phyloP scores from a whole-genome alignment of 2,329 filamentous ascomycete genomes.

The Xylariaceae sp. region DNA sequence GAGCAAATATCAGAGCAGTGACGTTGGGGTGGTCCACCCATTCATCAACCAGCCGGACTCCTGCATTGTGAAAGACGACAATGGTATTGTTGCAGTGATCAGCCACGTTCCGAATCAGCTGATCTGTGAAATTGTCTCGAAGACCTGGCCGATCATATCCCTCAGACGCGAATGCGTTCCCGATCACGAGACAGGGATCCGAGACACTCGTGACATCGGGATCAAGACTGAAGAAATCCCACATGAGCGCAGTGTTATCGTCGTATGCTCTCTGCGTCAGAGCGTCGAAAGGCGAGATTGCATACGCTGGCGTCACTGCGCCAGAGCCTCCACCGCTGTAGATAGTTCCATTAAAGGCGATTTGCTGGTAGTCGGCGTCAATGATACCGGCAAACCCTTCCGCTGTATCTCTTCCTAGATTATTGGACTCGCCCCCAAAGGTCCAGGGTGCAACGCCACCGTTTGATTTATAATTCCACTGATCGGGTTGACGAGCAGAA shows the following conservation, averaged over 20 bases:
- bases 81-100: slow-evolving; percentile 58
- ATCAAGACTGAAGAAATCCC: slow-evolving; percentile 49
- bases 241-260: slow-evolving; percentile 55
- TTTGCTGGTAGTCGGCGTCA: slow-evolving; percentile 33
- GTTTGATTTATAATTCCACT: slow-evolving; percentile 38
- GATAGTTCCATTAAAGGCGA: slow-evolving; percentile 46
- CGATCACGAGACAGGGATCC: slow-evolving; percentile 65
- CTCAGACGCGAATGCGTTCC: slow-evolving; percentile 69
- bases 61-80: slow-evolving; percentile 63
- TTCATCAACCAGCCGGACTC: slow-evolving; percentile 54
- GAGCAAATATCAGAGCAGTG: slow-evolving; percentile 60
- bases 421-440: slow-evolving; percentile 38
- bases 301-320: slow-evolving; percentile 42
- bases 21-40: slow-evolving; percentile 63
- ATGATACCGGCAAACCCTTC: slow-evolving; percentile 31
- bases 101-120: slow-evolving; percentile 54
- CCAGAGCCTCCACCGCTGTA: slow-evolving; percentile 46
- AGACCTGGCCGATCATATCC: slow-evolving; percentile 61
- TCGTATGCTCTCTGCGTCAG: slow-evolving; percentile 47
- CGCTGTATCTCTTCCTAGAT: slow-evolving; percentile 27
- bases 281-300: slow-evolving; percentile 53
- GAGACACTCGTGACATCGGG: slow-evolving; percentile 47
- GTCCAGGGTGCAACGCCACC: slow-evolving; percentile 35
- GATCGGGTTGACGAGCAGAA: slow-evolving; percentile 47
- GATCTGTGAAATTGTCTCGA: slow-evolving; percentile 62